Evolutionary conservation across 306 rosid genomes (phyloP).

Genomic region (Acacia crassicarpa): DNA sequence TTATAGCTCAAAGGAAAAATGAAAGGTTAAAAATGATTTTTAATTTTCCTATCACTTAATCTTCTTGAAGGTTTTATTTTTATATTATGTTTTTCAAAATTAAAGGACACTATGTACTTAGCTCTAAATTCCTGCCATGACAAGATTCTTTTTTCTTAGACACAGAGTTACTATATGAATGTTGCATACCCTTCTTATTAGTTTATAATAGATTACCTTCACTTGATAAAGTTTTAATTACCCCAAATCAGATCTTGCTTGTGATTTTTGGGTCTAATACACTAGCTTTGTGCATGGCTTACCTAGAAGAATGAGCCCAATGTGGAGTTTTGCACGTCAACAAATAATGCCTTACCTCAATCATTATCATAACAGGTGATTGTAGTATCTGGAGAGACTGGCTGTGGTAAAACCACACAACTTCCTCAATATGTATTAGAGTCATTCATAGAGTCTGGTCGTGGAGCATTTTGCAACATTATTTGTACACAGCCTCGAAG

Average conservation of each 20-base stretch:
- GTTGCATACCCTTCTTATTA: not conserved
- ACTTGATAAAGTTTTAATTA: constrained; percentile 7
- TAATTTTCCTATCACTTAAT: not conserved
- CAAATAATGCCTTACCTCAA: constrained; percentile 20
- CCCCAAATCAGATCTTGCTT: constrained; percentile 14
- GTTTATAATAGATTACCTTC: constrained; percentile 10
- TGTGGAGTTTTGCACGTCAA: constrained; percentile 5
- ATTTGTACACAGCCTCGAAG: constrained; percentile 97
- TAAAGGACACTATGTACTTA: constrained; percentile 2
- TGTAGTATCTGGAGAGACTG: constrained; percentile 93
- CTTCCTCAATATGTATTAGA: constrained; percentile 95
- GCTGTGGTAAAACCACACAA: constrained; percentile 99
- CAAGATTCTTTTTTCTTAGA: constrained; percentile 4
- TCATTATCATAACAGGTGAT: constrained; percentile 53
- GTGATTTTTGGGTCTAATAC: constrained; percentile 14
- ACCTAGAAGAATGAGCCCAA: constrained; percentile 23
- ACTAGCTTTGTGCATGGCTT: constrained; percentile 6
- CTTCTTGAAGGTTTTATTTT: constrained; percentile 16
- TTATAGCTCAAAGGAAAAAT: not conserved
- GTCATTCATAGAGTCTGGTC: constrained; percentile 80
- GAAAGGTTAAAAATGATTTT: constrained; percentile 7
- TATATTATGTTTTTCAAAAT: not conserved
- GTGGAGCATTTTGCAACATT: constrained; percentile 85
- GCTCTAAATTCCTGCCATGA: constrained; percentile 7
- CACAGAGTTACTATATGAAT: constrained; percentile 4